A percentile compares a stretch with the other conserved stretches of the same genome.
Conservation (phyloP, 2,329 filamentous ascomycete genomes). For the Botrytis aclada region DNA sequence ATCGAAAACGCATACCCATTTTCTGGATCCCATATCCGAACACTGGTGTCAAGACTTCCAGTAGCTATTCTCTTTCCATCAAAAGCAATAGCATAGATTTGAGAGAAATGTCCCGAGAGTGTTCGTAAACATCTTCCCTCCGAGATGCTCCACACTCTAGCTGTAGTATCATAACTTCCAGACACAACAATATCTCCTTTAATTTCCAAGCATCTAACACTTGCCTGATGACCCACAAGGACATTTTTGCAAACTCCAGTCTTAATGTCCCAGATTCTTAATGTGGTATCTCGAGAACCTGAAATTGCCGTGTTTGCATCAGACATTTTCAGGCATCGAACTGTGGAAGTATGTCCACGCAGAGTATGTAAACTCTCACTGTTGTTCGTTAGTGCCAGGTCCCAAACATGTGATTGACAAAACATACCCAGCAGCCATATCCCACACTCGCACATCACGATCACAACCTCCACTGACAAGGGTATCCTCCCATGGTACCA, state of each 20-base stretch:
- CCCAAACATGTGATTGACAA: conserved; percentile 37
- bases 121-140: conserved; percentile 90
- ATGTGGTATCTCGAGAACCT: conserved; percentile 88
- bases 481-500: conserved; percentile 96
- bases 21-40: conserved; percentile 91
- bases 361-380: conserved; percentile 77
- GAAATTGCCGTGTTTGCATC: conserved; percentile 93
- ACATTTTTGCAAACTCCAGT: conserved; percentile 88
- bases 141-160: conserved; percentile 96
- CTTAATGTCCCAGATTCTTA: conserved; percentile 91
- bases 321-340: conserved; percentile 96
- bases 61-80: conserved; percentile 92
- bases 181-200: conserved; percentile 97
- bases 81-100: conserved; percentile 98
- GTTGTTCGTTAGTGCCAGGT: conserved; percentile 18
- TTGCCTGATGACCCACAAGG: conserved; percentile 90
- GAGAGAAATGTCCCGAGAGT: conserved; percentile 91
- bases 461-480: conserved; percentile 96
- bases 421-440: conserved; percentile 83
- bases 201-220: conserved; percentile 91
- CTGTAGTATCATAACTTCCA: conserved; percentile 95
- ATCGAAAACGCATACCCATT: conserved; percentile 62
- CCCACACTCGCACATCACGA: conserved; percentile 94
- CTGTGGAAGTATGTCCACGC: conserved; percentile 92
- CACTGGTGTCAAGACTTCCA: conserved; percentile 92